Percentiles rank a stretch among this genome's conserved stretches.
Conservation (phyloP, 2,329 filamentous ascomycete genomes). For the Penicillium hesseltinei region DNA sequence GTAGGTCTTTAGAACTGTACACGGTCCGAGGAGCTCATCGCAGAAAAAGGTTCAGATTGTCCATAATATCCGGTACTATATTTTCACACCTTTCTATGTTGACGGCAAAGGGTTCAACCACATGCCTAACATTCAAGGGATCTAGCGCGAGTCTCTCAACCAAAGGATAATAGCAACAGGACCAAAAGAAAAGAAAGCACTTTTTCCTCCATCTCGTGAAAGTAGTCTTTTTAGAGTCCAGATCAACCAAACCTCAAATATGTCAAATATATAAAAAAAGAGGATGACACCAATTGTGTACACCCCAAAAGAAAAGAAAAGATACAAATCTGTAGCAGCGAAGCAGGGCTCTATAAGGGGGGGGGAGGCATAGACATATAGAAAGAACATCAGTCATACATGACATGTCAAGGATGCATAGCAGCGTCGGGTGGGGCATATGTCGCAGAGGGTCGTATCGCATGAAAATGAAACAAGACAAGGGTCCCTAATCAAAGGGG, state of each 20-base stretch:
- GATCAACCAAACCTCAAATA: conserved; percentile 6
- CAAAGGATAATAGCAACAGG: not conserved
- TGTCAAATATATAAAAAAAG: conserved; percentile 2
- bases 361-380: conserved; percentile 31
- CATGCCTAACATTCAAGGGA: not conserved
- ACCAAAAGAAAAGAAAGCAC: conserved; percentile 11
- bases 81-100: not conserved
- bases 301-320: conserved; percentile 24
- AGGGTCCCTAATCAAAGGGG: not conserved
- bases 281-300: conserved; percentile 9
- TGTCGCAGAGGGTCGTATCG: conserved; percentile 5
- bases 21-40: not conserved
- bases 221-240: conserved; percentile 5
- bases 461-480: conserved; percentile 10
- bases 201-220: conserved; percentile 12
- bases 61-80: not conserved
- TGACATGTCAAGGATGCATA: conserved; percentile 31
- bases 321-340: conserved; percentile 16
- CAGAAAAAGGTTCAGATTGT: not conserved
- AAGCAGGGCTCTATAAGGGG: conserved; percentile 23
- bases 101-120: not conserved
- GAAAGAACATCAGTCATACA: conserved; percentile 21
- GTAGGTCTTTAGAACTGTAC: not conserved
- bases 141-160: not conserved
- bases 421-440: conserved; percentile 21